Percentiles rank a stretch among this genome's conserved stretches.
Evolutionary conservation across 352 stramenopile genomes (phyloP).

Genomic region (Phytopythium sindhum): DNA sequence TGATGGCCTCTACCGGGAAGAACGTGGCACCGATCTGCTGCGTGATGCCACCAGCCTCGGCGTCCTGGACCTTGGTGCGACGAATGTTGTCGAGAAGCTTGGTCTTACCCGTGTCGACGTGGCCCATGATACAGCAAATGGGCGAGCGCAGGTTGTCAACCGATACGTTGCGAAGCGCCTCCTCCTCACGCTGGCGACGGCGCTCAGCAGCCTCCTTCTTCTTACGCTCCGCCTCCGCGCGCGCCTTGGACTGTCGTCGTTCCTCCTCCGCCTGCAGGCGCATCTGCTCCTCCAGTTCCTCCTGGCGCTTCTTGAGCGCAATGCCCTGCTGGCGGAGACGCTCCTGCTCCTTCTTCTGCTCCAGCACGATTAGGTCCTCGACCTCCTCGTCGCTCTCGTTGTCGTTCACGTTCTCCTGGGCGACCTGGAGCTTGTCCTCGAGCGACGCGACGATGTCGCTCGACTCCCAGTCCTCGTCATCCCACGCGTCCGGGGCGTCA

Average conservation of each 20-base stretch:
- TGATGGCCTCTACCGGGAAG: slow-evolving; percentile 92
- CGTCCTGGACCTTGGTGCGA: slow-evolving; percentile 97
- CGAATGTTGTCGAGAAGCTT: slow-evolving; percentile 99
- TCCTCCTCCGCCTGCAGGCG: slow-evolving; percentile 56
- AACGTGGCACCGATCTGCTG: slow-evolving; percentile 97
- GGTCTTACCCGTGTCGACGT: slow-evolving; percentile 98
- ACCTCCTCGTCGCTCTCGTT: slow-evolving; percentile 73
- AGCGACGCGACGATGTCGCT: slow-evolving; percentile 74
- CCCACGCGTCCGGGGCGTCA: slow-evolving; percentile 74
- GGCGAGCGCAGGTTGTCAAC: slow-evolving; percentile 95
- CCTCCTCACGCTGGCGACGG: slow-evolving; percentile 65
- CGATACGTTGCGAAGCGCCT: slow-evolving; percentile 83
- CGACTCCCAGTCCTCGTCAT: slow-evolving; percentile 82
- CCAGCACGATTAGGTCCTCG: slow-evolving; percentile 93
- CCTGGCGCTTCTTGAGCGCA: slow-evolving; percentile 94
- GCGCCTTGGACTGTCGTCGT: slow-evolving; percentile 77
- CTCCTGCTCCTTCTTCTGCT: slow-evolving; percentile 94
- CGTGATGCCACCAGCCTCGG: slow-evolving; percentile 95
- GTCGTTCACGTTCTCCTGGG: slow-evolving; percentile 30
- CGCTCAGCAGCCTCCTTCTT: slow-evolving; percentile 76
- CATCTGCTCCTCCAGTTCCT: slow-evolving; percentile 76
- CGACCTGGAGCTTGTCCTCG: slow-evolving; percentile 71
- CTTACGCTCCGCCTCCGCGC: slow-evolving; percentile 80
- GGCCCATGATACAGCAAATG: slow-evolving; percentile 99
- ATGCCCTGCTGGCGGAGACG: slow-evolving; percentile 88